A percentile compares a stretch with the other conserved stretches of the same genome.
phyloP scores from a whole-genome alignment of 306 rosid species.

The peach (Prunus persica) region DNA sequence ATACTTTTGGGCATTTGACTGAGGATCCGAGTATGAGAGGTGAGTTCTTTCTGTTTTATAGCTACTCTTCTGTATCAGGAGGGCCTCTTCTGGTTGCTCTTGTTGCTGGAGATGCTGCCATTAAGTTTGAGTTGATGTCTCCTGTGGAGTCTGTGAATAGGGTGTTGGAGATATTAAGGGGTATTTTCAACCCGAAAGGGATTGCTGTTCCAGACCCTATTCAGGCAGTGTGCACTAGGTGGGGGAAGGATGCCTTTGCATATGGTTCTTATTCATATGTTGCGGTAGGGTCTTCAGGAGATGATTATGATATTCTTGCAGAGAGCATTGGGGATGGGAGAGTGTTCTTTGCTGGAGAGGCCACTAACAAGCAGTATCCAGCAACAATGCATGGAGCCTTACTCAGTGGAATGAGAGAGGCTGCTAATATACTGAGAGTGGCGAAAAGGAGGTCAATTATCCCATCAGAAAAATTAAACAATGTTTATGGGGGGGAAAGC shows the following conservation, averaged over 20 bases:
- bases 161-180: constrained; percentile 65
- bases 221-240: constrained; percentile 79
- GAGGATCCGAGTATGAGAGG: constrained; percentile 86
- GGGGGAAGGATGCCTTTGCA: constrained; percentile 77
- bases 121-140: constrained; percentile 85
- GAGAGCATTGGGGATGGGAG: constrained; percentile 76
- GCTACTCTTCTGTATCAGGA: constrained; percentile 89
- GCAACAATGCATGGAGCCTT: constrained; percentile 96
- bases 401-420: constrained; percentile 94
- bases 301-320: constrained; percentile 79
- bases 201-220: constrained; percentile 75
- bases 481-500: constrained; percentile 22
- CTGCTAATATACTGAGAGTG: constrained; percentile 78
- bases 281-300: constrained; percentile 86
- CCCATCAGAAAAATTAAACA: constrained; percentile 26
- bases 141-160: constrained; percentile 80
- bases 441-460: constrained; percentile 46
- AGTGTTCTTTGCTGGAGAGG: constrained; percentile 90
- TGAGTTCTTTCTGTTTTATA: constrained; percentile 83
- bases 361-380: constrained; percentile 83
- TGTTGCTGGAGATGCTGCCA: constrained; percentile 84
- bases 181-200: constrained; percentile 72
- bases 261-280: constrained; percentile 83
- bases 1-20: constrained; percentile 83
- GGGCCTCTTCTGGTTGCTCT: constrained; percentile 86